These are phyloP conservation scores for Cladochytrium replicatum DNA, from an alignment of 192 early-diverging fungal genomes.

Conservation along the genomic window DNA sequence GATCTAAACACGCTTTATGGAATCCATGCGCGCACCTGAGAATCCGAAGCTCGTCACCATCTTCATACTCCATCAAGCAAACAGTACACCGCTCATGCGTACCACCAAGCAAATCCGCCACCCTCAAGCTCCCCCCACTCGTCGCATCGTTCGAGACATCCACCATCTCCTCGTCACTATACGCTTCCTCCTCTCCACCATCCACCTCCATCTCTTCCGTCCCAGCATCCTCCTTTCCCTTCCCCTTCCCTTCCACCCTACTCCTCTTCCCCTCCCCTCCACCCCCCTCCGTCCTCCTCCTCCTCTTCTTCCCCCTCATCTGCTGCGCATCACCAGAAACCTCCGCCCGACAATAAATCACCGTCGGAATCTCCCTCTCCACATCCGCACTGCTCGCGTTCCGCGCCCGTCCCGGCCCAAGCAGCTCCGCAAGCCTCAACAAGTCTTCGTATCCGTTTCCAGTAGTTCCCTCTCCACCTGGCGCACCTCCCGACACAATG, in stretches of 20 bases:
- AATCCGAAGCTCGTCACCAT: constrained; percentile 31
- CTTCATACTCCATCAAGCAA: constrained; percentile 33
- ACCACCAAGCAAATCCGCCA: constrained; percentile 22
- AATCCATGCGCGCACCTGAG: constrained; percentile 37
- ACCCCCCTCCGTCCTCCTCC: neutral
- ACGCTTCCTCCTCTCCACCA: constrained; percentile 1
- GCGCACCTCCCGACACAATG: no score
- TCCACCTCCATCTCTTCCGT: constrained; percentile 8
- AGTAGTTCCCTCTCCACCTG: constrained; percentile 5
- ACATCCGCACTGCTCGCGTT: constrained; percentile 28
- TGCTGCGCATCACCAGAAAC: neutral
- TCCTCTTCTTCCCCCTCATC: constrained; percentile 2
- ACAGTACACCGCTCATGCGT: constrained; percentile 37
- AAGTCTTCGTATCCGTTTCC: constrained; percentile 26
- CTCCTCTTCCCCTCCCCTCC: neutral
- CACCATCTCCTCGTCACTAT: constrained; percentile 3
- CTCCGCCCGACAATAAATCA: constrained; percentile 10
- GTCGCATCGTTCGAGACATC: no score
- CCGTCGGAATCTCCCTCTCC: constrained; percentile 21
- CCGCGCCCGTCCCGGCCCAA: constrained; percentile 33
- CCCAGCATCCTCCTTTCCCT: constrained; percentile 5
- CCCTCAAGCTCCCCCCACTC: no score
- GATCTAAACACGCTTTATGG: constrained; percentile 38
- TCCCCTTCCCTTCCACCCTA: neutral
- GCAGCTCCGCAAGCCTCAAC: constrained; percentile 29